These are phyloP conservation scores for Triadica sebifera DNA, from an alignment of 345 rosid genomes.

Conservation along the genomic window DNA sequence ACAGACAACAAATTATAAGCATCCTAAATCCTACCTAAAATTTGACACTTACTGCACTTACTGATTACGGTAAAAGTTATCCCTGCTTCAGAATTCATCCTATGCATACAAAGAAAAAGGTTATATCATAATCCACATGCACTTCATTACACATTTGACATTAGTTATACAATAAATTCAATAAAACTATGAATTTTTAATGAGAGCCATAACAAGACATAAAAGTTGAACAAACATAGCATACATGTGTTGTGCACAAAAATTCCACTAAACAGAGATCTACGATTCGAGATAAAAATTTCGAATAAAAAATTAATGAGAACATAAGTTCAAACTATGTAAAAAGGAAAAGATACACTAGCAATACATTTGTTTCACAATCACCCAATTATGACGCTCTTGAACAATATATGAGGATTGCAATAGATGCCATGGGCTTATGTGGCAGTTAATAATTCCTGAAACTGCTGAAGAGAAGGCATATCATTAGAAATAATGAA, in stretches of 20 bases:
- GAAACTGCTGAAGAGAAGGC: not conserved
- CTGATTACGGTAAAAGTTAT: no score
- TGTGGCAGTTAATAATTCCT: not conserved
- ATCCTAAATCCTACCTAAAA: not conserved
- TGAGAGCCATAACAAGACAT: no score
- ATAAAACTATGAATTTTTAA: no score
- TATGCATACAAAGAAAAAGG: no score
- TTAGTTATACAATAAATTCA: no score
- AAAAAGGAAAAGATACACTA: not conserved
- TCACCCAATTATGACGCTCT: not conserved
- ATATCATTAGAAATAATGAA: not conserved
- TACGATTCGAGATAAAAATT: not conserved
- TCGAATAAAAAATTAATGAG: not conserved
- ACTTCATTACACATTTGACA: no score
- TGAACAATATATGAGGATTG: not conserved
- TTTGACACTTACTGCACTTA: not conserved
- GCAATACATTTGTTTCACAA: not conserved
- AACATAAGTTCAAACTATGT: not conserved
- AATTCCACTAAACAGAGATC: not conserved
- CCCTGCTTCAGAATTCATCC: no score
- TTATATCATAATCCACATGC: no score
- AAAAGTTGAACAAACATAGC: not conserved
- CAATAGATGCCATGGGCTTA: not conserved
- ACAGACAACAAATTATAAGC: not conserved
- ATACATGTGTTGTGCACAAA: not conserved